Percentiles rank a stretch among this genome's conserved stretches.
phyloP scores from a whole-genome alignment of 306 rosid genomes.

The Argentina anserina region DNA sequence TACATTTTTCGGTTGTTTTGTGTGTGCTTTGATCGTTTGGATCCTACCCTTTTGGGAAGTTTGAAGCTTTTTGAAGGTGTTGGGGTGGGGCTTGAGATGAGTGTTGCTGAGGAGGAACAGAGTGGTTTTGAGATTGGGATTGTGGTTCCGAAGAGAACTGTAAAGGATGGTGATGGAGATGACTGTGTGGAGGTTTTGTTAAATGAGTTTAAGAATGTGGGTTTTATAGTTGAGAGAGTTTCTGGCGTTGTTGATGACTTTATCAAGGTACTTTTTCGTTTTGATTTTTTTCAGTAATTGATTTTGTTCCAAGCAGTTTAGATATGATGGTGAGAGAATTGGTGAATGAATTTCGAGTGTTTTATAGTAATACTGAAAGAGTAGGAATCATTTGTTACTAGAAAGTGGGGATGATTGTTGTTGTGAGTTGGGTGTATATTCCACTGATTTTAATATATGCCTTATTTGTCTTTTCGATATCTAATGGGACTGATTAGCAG shows the following conservation, averaged over 20 bases:
- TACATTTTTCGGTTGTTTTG: slow-evolving; percentile 17
- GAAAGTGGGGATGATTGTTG: neutral
- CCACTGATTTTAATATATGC: neutral
- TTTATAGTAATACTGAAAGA: too few species aligned
- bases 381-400: neutral
- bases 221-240: slow-evolving; percentile 67
- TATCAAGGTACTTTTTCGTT: slow-evolving; percentile 53
- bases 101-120: slow-evolving; percentile 36
- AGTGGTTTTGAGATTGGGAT: slow-evolving; percentile 73
- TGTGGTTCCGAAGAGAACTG: slow-evolving; percentile 63
- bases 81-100: slow-evolving; percentile 41
- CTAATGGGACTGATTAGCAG: neutral
- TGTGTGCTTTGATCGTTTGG: slow-evolving; percentile 1
- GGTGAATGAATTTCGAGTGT: neutral
- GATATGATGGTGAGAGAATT: neutral
- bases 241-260: slow-evolving; percentile 84
- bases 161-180: slow-evolving; percentile 36
- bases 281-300: neutral
- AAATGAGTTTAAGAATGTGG: slow-evolving; percentile 54
- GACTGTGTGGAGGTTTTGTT: slow-evolving; percentile 57
- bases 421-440: neutral
- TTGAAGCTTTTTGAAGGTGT: neutral
- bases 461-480: neutral
- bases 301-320: slow-evolving; percentile 3
- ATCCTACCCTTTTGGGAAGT: slow-evolving; percentile 5